These are phyloP conservation scores for Geotrichum aggregatum DNA, from an alignment of 1,139 yeast species.

Conservation along the genomic window DNA sequence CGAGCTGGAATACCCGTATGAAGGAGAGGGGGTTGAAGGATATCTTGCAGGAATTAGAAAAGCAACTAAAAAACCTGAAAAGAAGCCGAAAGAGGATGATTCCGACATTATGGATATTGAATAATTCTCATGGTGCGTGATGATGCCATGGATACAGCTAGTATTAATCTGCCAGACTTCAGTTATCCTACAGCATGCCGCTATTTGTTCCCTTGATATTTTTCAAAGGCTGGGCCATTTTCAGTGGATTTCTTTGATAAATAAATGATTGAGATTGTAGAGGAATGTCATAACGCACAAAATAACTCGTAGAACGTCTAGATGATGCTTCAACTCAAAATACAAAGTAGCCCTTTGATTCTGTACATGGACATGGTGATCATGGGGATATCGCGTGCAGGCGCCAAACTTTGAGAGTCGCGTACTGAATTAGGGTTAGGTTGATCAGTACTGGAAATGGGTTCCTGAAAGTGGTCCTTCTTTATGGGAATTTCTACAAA, in stretches of 20 bases:
- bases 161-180: neutral
- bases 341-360: too few species aligned
- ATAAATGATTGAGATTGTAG: too few species aligned
- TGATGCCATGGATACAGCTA: too few species aligned
- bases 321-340: too few species aligned
- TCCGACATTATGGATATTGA: constrained; percentile 5
- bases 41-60: constrained; percentile 44
- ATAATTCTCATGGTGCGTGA: neutral
- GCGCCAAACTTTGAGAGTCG: neutral
- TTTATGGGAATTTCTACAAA: neutral
- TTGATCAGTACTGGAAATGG: neutral
- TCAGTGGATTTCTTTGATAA: too few species aligned
- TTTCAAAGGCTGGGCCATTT: too few species aligned
- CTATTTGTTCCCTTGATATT: neutral
- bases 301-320: too few species aligned
- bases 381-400: neutral
- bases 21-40: constrained; percentile 57
- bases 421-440: constrained; percentile 7
- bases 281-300: too few species aligned
- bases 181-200: neutral
- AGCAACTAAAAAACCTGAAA: constrained; percentile 36
- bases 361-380: too few species aligned
- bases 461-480: constrained; percentile 7
- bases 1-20: constrained; percentile 49
- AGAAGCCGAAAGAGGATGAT: constrained; percentile 6